A percentile compares a stretch with the other conserved stretches of the same genome.
phyloP scores from a whole-genome alignment of 352 stramenopile species.

The Phytophthora macrochlamydospora region DNA sequence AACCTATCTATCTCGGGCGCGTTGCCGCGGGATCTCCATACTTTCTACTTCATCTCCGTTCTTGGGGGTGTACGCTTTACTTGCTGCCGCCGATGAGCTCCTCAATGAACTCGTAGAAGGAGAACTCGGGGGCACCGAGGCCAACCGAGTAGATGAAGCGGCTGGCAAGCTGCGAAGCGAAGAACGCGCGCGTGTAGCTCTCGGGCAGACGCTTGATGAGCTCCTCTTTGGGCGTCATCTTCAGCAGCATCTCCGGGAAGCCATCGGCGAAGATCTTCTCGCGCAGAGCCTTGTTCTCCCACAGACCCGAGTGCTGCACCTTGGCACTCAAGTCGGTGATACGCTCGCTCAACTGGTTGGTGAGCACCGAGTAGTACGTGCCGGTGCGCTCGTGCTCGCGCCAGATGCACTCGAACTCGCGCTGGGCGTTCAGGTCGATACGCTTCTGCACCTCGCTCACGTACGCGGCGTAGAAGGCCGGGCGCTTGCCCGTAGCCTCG shows the following conservation, averaged over 20 bases:
- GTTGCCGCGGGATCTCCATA: constrained; percentile 1
- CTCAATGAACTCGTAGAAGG: constrained; percentile 89
- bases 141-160: constrained; percentile 84
- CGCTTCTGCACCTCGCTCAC: constrained; percentile 80
- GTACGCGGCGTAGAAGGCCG: constrained; percentile 79
- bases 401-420: constrained; percentile 89
- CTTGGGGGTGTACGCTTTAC: background rate
- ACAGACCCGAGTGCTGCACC: constrained; percentile 80
- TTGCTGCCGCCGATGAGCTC: constrained; percentile 49
- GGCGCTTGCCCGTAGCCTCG: constrained; percentile 53
- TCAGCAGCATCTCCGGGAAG: constrained; percentile 74
- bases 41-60: background rate
- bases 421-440: constrained; percentile 80
- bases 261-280: constrained; percentile 77
- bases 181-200: constrained; percentile 81
- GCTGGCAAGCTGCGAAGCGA: constrained; percentile 81
- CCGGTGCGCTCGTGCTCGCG: constrained; percentile 68
- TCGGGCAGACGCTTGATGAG: constrained; percentile 75
- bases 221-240: constrained; percentile 62
- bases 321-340: constrained; percentile 85
- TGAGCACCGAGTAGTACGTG: constrained; percentile 77
- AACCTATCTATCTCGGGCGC: constrained; percentile 17
- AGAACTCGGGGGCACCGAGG: constrained; percentile 75
- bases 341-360: constrained; percentile 77
- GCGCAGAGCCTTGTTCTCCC: constrained; percentile 67